These are phyloP conservation scores for Phoma sp. DNA, from an alignment of 2,329 filamentous ascomycete genomes.

Conservation along the genomic window DNA sequence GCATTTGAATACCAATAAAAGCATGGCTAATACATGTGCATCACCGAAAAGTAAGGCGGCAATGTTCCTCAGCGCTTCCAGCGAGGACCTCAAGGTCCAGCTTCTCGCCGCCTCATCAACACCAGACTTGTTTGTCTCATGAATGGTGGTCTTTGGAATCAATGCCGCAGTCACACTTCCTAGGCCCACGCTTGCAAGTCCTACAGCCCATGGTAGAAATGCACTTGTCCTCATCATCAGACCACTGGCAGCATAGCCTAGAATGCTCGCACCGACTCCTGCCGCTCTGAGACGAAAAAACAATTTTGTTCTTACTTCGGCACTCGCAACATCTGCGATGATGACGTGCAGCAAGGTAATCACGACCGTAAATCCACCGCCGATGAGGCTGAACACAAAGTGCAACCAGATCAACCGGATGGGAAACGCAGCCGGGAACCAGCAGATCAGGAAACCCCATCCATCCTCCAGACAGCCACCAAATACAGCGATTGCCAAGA, in stretches of 20 bases:
- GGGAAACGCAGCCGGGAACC: constrained; percentile 22
- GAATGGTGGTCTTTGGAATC: constrained; percentile 16
- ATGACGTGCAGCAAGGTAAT: constrained; percentile 27
- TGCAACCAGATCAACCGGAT: constrained; percentile 27
- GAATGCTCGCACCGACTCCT: constrained; percentile 21
- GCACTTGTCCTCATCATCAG: constrained; percentile 13
- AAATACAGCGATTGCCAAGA: constrained; percentile 24
- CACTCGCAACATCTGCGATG: constrained; percentile 22
- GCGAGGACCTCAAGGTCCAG: constrained; percentile 2
- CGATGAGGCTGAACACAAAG: constrained; percentile 21
- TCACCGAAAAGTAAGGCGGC: constrained; percentile 12
- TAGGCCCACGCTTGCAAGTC: constrained; percentile 8
- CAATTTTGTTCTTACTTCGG: constrained; percentile 20
- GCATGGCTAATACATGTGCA: constrained; percentile 16
- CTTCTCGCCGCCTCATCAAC: neutral
- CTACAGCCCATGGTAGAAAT: constrained; percentile 23
- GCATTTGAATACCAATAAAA: constrained; percentile 20
- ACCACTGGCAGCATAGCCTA: constrained; percentile 24
- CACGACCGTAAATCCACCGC: constrained; percentile 23
- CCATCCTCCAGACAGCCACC: constrained; percentile 22
- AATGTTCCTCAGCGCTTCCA: neutral
- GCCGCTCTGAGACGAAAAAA: constrained; percentile 25
- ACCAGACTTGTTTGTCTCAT: neutral
- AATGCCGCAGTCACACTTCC: constrained; percentile 11
- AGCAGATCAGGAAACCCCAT: constrained; percentile 21